Percentiles rank a stretch among this genome's conserved stretches.
phyloP scores from a whole-genome alignment of 2,329 filamentous ascomycete genomes.

The Herpotrichia juniperi region DNA sequence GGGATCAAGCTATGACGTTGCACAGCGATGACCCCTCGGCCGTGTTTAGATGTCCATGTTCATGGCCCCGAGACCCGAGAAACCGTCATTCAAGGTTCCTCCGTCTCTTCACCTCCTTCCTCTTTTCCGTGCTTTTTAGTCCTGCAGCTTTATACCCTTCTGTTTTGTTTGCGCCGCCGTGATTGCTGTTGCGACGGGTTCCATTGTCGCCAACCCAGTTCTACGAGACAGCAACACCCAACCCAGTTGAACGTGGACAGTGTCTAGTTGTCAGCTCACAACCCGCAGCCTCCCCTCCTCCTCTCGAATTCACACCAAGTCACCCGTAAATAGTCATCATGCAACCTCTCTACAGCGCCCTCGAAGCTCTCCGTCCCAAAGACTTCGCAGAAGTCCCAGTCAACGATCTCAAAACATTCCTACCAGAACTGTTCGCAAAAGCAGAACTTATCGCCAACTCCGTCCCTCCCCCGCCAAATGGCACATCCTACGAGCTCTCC shows the following conservation, averaged over 20 bases:
- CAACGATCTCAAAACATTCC: slow-evolving; percentile 47
- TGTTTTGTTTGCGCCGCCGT: neutral
- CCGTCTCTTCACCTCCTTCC: neutral
- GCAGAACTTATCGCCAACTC: slow-evolving; percentile 78
- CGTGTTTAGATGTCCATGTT: slow-evolving; percentile 4
- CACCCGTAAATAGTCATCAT: slow-evolving; percentile 19
- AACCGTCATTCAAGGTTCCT: too few relatives aligned
- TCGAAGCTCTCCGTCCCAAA: slow-evolving; percentile 51
- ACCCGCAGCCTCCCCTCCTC: neutral
- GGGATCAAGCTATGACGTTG: neutral
- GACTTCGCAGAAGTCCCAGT: slow-evolving; percentile 53
- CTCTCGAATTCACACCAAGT: neutral
- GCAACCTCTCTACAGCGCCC: slow-evolving; percentile 52
- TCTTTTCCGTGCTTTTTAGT: neutral
- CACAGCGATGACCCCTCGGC: neutral
- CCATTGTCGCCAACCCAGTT: neutral
- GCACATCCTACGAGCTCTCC: slow-evolving; percentile 51
- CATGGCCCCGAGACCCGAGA: neutral
- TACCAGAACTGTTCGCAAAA: slow-evolving; percentile 53
- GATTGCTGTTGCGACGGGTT: neutral
- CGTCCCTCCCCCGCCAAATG: slow-evolving; percentile 65
- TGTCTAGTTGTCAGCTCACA: neutral
- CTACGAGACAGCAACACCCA: neutral
- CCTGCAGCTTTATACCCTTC: slow-evolving; percentile 2
- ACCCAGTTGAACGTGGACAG: neutral